Evolutionary conservation across 1,284 basidiomycete genomes (phyloP).

Genomic region (Retiboletus flavoniger): DNA sequence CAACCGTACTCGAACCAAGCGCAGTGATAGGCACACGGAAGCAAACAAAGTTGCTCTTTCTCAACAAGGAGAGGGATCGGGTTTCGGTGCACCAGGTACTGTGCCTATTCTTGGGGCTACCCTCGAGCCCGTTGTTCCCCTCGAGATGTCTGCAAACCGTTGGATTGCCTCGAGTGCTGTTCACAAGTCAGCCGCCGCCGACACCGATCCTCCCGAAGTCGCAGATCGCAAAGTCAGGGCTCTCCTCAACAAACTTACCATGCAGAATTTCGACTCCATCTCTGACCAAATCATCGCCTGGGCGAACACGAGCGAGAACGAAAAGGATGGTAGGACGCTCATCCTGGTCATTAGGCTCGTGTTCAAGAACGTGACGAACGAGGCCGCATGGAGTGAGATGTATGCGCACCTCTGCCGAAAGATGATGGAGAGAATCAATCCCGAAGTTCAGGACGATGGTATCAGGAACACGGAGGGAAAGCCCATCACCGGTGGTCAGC

Average conservation of each 20-base stretch:
- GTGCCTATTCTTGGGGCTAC: conserved; percentile 15
- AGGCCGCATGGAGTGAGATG: conserved; percentile 95
- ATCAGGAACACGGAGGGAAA: conserved; percentile 78
- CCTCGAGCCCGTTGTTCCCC: conserved; percentile 70
- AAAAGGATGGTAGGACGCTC: conserved; percentile 91
- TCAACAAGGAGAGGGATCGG: conserved; percentile 35
- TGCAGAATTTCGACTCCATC: conserved; percentile 96
- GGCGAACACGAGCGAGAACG: conserved; percentile 92
- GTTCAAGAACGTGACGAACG: conserved; percentile 96
- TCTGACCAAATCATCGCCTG: conserved; percentile 89
- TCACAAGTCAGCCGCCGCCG: conserved; percentile 32
- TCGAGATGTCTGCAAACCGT: conserved; percentile 77
- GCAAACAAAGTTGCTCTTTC: conserved; percentile 39
- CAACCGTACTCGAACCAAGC: conserved; percentile 69
- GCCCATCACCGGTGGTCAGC: conserved; percentile 81
- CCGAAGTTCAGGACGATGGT: conserved; percentile 86
- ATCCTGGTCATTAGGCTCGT: conserved; percentile 95
- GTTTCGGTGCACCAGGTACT: conserved; percentile 22
- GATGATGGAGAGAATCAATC: conserved; percentile 88
- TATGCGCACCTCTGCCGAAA: conserved; percentile 93
- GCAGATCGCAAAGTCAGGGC: conserved; percentile 94
- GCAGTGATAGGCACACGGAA: conserved; percentile 61
- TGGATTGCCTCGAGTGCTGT: conserved; percentile 59
- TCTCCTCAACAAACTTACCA: conserved; percentile 94
- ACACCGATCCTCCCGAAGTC: conserved; percentile 73